Evolutionary conservation across 768 basidiomycete species (phyloP).

Genomic region (Boletus rubropictus): DNA sequence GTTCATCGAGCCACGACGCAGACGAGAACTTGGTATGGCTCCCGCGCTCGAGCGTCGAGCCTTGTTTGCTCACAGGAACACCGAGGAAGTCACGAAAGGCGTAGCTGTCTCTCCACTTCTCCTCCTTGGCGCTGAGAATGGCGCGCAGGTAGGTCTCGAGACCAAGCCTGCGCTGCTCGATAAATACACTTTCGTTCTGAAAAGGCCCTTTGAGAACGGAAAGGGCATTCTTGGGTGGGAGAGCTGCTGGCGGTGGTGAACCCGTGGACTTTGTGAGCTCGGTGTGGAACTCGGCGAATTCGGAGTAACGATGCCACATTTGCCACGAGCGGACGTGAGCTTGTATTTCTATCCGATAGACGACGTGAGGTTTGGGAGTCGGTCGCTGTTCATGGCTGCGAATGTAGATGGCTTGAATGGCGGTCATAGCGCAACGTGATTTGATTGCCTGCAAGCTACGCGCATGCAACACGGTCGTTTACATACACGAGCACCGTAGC

Average conservation of each 20-base stretch:
- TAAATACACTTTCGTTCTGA: slow-evolving; percentile 46
- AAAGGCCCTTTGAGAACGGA: slow-evolving; percentile 56
- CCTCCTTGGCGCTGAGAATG: slow-evolving; percentile 76
- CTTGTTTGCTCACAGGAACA: slow-evolving; percentile 62
- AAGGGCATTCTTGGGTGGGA: slow-evolving; percentile 82
- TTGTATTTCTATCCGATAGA: slow-evolving; percentile 78
- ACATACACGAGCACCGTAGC: slow-evolving; percentile 10
- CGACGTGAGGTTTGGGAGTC: slow-evolving; percentile 70
- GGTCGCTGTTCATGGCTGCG: slow-evolving; percentile 62
- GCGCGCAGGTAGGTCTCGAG: slow-evolving; percentile 84
- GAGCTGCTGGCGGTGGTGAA: slow-evolving; percentile 66
- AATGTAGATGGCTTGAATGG: slow-evolving; percentile 73
- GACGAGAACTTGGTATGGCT: slow-evolving; percentile 54
- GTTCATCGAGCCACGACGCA: slow-evolving; percentile 87
- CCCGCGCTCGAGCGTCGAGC: slow-evolving; percentile 21
- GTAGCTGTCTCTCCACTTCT: slow-evolving; percentile 72
- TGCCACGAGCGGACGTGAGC: slow-evolving; percentile 90
- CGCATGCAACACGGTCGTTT: slow-evolving; percentile 1
- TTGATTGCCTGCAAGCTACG: neutral
- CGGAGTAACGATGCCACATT: slow-evolving; percentile 91
- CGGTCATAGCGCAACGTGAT: slow-evolving; percentile 43
- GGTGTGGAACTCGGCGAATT: slow-evolving; percentile 82
- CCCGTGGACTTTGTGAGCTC: slow-evolving; percentile 78
- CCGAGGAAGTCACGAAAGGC: slow-evolving; percentile 86
- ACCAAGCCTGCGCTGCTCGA: slow-evolving; percentile 71